phyloP scores from a whole-genome alignment of 352 stramenopile genomes.

The Phytophthora pistaciae region DNA sequence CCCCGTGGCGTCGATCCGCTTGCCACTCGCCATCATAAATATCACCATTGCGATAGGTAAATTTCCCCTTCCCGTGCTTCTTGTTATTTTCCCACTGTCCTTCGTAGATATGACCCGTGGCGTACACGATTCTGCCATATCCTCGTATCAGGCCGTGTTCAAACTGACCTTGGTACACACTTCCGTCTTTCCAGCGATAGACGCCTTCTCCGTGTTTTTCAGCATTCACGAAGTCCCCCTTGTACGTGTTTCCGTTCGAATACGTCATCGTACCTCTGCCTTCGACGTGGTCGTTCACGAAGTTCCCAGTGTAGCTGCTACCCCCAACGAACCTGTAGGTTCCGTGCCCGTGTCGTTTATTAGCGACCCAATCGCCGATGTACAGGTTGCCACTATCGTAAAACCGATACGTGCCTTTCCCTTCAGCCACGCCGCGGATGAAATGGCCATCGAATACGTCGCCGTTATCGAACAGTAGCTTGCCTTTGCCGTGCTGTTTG shows the following conservation, averaged over 20 bases:
- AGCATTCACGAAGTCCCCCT: conserved; percentile 68
- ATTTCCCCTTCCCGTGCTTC: conserved; percentile 83
- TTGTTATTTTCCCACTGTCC: conserved; percentile 73
- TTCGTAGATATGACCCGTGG: conserved; percentile 71
- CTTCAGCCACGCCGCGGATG: conserved; percentile 54
- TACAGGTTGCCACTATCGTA: conserved; percentile 72
- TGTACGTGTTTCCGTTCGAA: conserved; percentile 87
- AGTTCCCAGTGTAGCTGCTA: conserved; percentile 68
- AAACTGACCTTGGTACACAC: conserved; percentile 81
- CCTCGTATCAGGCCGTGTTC: conserved; percentile 72
- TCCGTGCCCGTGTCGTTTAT: conserved; percentile 78
- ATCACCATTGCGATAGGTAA: conserved; percentile 86
- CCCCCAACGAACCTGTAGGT: conserved; percentile 70
- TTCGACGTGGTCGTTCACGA: conserved; percentile 68
- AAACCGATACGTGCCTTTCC: conserved; percentile 78
- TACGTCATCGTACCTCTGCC: conserved; percentile 86
- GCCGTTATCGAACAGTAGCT: conserved; percentile 79
- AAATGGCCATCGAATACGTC: conserved; percentile 84
- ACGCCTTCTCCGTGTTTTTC: conserved; percentile 71
- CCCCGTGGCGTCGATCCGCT: conserved; percentile 62
- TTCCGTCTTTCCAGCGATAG: conserved; percentile 84
- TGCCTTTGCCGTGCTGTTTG: conserved; percentile 70
- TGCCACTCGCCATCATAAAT: conserved; percentile 81
- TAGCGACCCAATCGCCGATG: conserved; percentile 68
- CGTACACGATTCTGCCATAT: conserved; percentile 63